These are phyloP conservation scores for Hanseniaspora valbyensis DNA, from an alignment of 805 yeast genomes.

Conservation along the genomic window DNA sequence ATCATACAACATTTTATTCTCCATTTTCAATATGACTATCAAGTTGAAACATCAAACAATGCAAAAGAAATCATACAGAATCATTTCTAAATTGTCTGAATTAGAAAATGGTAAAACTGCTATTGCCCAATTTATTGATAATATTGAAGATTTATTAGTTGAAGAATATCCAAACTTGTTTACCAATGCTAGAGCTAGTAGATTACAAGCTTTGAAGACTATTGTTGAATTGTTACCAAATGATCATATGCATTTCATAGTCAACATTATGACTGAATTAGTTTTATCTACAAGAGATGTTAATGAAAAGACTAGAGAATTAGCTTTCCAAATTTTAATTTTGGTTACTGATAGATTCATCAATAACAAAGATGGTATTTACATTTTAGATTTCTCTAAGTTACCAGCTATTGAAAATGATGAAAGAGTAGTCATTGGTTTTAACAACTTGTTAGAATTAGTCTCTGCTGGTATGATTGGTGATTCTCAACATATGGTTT, in stretches of 20 bases:
- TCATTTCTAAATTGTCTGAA: constrained; percentile 59
- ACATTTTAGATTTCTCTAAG: constrained; percentile 51
- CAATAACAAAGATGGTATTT: constrained; percentile 38
- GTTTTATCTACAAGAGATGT: constrained; percentile 84
- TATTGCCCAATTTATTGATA: constrained; percentile 39
- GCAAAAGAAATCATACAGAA: constrained; percentile 84
- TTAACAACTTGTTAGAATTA: constrained; percentile 70
- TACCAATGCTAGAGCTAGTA: constrained; percentile 68
- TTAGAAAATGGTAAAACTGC: constrained; percentile 52
- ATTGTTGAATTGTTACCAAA: constrained; percentile 54
- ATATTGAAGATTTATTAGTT: constrained; percentile 50
- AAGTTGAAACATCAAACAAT: constrained; percentile 48
- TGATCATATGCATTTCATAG: constrained; percentile 62
- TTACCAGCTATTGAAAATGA: constrained; percentile 52
- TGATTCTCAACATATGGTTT: constrained; percentile 86
- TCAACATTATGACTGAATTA: constrained; percentile 72
- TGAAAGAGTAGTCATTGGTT: constrained; percentile 21
- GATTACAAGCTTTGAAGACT: constrained; percentile 56
- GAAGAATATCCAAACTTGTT: constrained; percentile 48
- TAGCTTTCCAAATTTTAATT: constrained; percentile 63
- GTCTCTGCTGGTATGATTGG: constrained; percentile 95
- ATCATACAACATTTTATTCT: constrained; percentile 59
- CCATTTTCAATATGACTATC: constrained; percentile 66
- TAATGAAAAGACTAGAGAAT: constrained; percentile 81
- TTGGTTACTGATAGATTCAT: constrained; percentile 36